Percentiles rank a stretch among this genome's conserved stretches.
Evolutionary conservation across 2,329 filamentous ascomycete species (phyloP).

Genomic region (Nemania serpens): DNA sequence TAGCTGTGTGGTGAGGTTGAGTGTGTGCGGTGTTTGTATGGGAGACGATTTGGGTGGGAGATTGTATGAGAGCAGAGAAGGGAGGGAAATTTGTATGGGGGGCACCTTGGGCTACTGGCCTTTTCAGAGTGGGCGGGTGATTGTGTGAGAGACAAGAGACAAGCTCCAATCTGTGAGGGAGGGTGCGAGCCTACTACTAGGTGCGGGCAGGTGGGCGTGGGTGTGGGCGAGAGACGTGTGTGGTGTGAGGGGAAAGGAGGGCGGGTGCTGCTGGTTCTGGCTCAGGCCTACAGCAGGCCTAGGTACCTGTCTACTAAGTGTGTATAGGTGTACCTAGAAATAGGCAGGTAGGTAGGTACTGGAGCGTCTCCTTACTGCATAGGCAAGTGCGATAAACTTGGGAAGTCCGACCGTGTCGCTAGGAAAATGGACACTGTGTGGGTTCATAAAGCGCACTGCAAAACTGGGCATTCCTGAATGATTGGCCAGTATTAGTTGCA

Average conservation of each 20-base stretch:
- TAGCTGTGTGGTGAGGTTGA: constrained; percentile 49
- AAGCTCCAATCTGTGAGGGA: constrained; percentile 34
- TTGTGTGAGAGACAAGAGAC: constrained; percentile 53
- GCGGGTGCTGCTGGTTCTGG: constrained; percentile 12
- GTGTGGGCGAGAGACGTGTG: constrained; percentile 7
- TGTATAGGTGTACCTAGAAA: no score
- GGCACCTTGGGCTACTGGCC: constrained; percentile 55
- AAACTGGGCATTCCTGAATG: neutral
- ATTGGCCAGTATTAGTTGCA: neutral
- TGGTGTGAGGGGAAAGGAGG: constrained; percentile 15
- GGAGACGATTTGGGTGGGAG: constrained; percentile 58
- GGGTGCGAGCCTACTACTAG: constrained; percentile 32
- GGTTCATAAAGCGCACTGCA: neutral
- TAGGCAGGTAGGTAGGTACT: no score
- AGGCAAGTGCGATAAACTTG: no score
- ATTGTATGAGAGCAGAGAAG: constrained; percentile 63
- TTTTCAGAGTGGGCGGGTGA: constrained; percentile 70
- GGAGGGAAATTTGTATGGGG: constrained; percentile 62
- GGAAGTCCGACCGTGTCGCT: neutral
- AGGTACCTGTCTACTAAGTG: neutral
- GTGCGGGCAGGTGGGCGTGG: constrained; percentile 7
- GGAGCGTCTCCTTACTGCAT: no score
- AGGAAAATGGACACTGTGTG: constrained; percentile 12
- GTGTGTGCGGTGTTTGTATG: constrained; percentile 53
- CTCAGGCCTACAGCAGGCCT: constrained; percentile 17